phyloP scores from a whole-genome alignment of 768 basidiomycete species.

The Phaeolepiota aurea region DNA sequence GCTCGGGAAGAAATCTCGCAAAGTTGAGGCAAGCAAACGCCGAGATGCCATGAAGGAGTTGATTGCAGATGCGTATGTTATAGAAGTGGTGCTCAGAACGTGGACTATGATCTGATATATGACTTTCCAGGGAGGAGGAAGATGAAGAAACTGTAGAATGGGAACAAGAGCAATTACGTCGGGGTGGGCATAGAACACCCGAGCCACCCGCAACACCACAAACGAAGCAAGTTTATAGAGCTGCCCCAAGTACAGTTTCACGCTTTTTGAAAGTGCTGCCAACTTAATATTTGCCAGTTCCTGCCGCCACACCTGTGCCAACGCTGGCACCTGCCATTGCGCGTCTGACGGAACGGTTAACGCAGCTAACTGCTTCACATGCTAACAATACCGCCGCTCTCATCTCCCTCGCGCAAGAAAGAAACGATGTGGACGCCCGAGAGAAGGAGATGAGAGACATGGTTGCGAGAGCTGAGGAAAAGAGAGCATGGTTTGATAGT shows the following conservation, averaged over 20 bases:
- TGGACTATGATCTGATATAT: no score
- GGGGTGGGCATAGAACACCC: conserved; percentile 53
- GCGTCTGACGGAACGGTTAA: conserved; percentile 51
- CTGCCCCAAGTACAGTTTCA: conserved; percentile 70
- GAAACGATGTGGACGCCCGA: conserved; percentile 52
- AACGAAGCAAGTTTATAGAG: conserved; percentile 54
- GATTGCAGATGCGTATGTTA: conserved; percentile 72
- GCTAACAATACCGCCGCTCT: conserved; percentile 49
- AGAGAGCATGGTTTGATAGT: conserved; percentile 72
- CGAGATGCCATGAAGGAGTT: conserved; percentile 69
- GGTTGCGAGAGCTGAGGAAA: conserved; percentile 66
- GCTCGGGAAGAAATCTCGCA: conserved; percentile 74
- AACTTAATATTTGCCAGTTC: no score
- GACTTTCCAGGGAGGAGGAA: conserved; percentile 60
- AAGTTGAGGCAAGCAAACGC: conserved; percentile 57
- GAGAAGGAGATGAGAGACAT: conserved; percentile 71
- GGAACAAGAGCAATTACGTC: conserved; percentile 76
- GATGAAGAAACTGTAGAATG: conserved; percentile 83
- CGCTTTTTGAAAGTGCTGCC: no score
- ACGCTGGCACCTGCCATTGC: conserved; percentile 51
- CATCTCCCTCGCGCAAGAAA: conserved; percentile 51
- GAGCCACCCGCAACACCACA: conserved; percentile 25
- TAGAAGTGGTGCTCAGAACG: no score
- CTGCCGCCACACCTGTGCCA: conserved; percentile 54
- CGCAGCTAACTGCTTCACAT: conserved; percentile 61